Evolutionary conservation across 2,329 filamentous ascomycete genomes (phyloP), one percentile per base, ranked within the genome.

Genomic region (Lasiodiplodia theobromae): DNA sequence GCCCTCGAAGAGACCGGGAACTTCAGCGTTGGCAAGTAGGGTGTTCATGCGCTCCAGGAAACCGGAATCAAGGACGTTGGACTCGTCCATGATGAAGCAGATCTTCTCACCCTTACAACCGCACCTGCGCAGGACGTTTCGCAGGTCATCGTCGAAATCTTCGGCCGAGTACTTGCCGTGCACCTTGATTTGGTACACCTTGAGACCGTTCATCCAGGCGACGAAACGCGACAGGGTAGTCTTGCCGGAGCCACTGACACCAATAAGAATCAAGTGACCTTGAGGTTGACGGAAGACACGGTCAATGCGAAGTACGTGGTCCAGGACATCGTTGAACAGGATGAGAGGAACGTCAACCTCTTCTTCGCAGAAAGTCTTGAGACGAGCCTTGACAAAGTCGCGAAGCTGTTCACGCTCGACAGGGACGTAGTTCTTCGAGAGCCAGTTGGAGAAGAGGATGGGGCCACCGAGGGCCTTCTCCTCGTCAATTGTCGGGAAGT

Each of bases 1-100:
- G n/a, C 96, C 96, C 81, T 99, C 96, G 73, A 99, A 99, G 4
- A 99, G 88, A 83, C 96, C 96, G 21, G 96, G 96, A 12, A 99
- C 96, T 82, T 99, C 96, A n/a, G 96, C 96, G 78, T 99, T 99
- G 75, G 96, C 96, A 70, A 99, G 89, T 63, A 99, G 83, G 0
- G 96, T 99, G 79, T 99, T 99, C 96, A 99, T 99, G 75, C 96
- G 91, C 81, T 99, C 96, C 67, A 99, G 82, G 89, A 99, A 99
- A 66, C 96, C 96, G 53, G 96, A 99, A 80, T 99, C 96, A 34
- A 99, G 87, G 44, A 99, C 96, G 75, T 99, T 99, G 11, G 95
- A 92, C 83, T 99, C 96, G 78, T 99, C 96, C 94, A 99, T 98
- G 84, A 99, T 97, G 85, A 99, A 99, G 83, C 96, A 99, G 60